These are phyloP conservation scores for Penicillium macrosclerotiorum DNA, from an alignment of 495 filamentous ascomycete genomes.

Conservation along the genomic window DNA sequence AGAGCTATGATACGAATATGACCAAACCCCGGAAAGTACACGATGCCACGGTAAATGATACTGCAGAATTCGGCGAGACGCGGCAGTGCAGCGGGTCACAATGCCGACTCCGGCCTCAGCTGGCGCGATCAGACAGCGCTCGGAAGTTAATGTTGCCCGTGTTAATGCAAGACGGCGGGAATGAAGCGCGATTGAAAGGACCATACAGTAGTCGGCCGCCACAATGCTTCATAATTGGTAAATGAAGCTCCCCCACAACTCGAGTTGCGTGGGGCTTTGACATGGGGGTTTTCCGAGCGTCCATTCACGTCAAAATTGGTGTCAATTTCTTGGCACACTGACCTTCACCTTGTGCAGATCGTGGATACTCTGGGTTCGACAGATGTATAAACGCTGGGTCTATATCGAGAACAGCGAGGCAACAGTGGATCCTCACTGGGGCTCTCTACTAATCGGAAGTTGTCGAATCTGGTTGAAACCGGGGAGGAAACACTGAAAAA, in stretches of 20 bases:
- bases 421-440: slow-evolving; percentile 7
- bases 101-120: not conserved
- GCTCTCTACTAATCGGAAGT: not conserved
- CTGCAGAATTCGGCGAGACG: not conserved
- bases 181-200: no score
- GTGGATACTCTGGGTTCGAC: not conserved
- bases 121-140: not conserved
- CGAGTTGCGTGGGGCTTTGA: not conserved
- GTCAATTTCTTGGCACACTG: not conserved
- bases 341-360: not conserved
- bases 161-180: not conserved
- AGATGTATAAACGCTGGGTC: not conserved
- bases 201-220: no score
- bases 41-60: not conserved
- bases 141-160: not conserved
- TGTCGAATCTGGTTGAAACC: not conserved
- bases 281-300: slow-evolving; percentile 8
- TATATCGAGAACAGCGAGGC: slow-evolving; percentile 3
- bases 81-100: not conserved
- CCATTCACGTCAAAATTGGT: not conserved
- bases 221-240: not conserved
- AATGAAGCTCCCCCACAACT: slow-evolving; percentile 3
- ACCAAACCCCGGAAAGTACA: not conserved
- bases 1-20: no score
- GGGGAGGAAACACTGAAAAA: slow-evolving; percentile 3